Conservation (phyloP, 441 rosid species). For the Gossypium aridum region DNA sequence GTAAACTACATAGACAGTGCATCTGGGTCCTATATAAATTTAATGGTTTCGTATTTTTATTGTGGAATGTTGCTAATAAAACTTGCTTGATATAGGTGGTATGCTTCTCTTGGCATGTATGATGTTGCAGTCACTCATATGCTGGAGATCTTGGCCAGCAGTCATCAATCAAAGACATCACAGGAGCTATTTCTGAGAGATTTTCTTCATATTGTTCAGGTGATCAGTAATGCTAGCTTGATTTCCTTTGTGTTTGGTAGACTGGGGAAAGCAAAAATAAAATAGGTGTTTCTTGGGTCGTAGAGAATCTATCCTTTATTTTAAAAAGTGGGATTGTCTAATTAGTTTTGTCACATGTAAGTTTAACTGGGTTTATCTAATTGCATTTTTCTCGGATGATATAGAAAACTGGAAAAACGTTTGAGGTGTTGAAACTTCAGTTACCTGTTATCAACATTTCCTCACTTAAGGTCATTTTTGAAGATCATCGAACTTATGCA, state of each 20-base stretch:
- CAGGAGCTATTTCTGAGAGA: slow-evolving; percentile 84
- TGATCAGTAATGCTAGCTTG: slow-evolving; percentile 14
- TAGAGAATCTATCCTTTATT: neutral
- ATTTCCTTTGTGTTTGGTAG: slow-evolving; percentile 15
- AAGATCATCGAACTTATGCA: slow-evolving; percentile 95
- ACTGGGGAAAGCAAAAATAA: neutral
- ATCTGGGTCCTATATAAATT: slow-evolving; percentile 16
- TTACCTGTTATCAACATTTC: slow-evolving; percentile 72
- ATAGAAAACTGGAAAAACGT: slow-evolving; percentile 82
- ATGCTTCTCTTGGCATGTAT: slow-evolving; percentile 83
- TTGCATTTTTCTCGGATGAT: slow-evolving; percentile 20
- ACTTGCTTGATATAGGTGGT: slow-evolving; percentile 58
- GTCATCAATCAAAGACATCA: slow-evolving; percentile 79
- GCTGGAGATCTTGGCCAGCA: slow-evolving; percentile 80
- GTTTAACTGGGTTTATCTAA: neutral
- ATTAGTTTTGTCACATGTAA: neutral
- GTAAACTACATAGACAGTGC: slow-evolving; percentile 47
- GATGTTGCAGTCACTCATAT: slow-evolving; percentile 79
- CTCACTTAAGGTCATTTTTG: slow-evolving; percentile 76
- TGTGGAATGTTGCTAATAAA: slow-evolving; percentile 17
- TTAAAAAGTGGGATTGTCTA: neutral
- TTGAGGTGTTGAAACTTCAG: slow-evolving; percentile 65
- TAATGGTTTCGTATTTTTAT: slow-evolving; percentile 5
- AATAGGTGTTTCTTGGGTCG: neutral
- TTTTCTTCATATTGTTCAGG: slow-evolving; percentile 84